These are phyloP conservation scores for Paecilomyces niveus DNA, from an alignment of 2,329 filamentous ascomycete species.

Conservation along the genomic window DNA sequence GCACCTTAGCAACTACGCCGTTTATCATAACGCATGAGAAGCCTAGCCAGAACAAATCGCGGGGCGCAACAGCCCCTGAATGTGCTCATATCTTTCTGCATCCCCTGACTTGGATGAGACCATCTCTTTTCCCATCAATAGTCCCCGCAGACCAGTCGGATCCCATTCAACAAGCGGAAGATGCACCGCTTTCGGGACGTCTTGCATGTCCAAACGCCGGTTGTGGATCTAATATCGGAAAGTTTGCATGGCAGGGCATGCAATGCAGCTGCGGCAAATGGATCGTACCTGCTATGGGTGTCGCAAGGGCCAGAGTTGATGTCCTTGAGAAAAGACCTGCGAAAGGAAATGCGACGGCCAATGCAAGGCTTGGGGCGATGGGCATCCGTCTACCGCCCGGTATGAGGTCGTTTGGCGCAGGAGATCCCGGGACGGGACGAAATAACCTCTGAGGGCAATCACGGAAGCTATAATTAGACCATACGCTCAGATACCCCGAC, in stretches of 20 bases:
- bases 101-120: conserved; percentile 90
- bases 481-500: background rate
- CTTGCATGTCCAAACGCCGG: conserved; percentile 72
- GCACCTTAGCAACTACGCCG: conserved; percentile 54
- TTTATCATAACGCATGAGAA: conserved; percentile 62
- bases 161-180: conserved; percentile 39
- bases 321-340: conserved; percentile 42
- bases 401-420: conserved; percentile 19
- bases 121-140: conserved; percentile 51
- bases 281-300: conserved; percentile 83
- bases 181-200: conserved; percentile 74
- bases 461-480: background rate
- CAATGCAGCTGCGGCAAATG: conserved; percentile 85
- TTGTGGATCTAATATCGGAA: conserved; percentile 77
- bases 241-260: conserved; percentile 95
- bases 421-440: conserved; percentile 11
- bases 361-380: conserved; percentile 16
- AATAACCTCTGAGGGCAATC: conserved; percentile 15
- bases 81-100: conserved; percentile 91
- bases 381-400: conserved; percentile 35
- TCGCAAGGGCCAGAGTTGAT: conserved; percentile 77
- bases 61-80: conserved; percentile 20
- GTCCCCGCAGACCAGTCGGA: background rate
- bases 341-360: conserved; percentile 11
- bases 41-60: conserved; percentile 14